Evolutionary conservation across 371 early-diverging fungal species (phyloP).

Genomic region (Mortierella sp.): DNA sequence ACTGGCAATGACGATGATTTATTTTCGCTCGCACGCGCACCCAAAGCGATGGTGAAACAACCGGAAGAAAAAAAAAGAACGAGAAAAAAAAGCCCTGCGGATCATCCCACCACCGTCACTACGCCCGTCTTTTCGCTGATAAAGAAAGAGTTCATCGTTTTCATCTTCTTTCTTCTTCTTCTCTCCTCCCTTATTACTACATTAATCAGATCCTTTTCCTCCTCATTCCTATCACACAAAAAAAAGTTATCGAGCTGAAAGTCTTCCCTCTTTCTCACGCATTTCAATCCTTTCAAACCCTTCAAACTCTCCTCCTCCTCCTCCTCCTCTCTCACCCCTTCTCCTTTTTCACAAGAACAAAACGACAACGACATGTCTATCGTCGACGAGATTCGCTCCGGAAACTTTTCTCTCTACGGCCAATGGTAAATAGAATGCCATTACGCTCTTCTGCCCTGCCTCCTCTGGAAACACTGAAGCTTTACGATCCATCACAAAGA

Average conservation of each 20-base stretch:
- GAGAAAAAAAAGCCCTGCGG: background rate
- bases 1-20: background rate
- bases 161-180: background rate
- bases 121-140: background rate
- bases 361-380: slow-evolving; percentile 24
- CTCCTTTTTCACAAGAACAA: background rate
- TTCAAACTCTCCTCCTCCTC: too few species aligned
- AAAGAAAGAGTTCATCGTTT: background rate
- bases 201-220: background rate
- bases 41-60: background rate
- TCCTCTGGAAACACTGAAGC: background rate
- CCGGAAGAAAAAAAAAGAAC: background rate
- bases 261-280: background rate
- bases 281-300: background rate
- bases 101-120: background rate
- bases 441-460: background rate
- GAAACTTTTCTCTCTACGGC: slow-evolving; percentile 51
- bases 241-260: background rate
- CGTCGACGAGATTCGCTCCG: slow-evolving; percentile 38
- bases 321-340: background rate
- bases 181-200: background rate
- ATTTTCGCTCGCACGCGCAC: background rate
- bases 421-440: slow-evolving; percentile 30
- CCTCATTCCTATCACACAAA: background rate
- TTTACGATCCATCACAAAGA: background rate